Conservation (phyloP, 2,329 filamentous ascomycete species). For the Cercospora sesami region DNA sequence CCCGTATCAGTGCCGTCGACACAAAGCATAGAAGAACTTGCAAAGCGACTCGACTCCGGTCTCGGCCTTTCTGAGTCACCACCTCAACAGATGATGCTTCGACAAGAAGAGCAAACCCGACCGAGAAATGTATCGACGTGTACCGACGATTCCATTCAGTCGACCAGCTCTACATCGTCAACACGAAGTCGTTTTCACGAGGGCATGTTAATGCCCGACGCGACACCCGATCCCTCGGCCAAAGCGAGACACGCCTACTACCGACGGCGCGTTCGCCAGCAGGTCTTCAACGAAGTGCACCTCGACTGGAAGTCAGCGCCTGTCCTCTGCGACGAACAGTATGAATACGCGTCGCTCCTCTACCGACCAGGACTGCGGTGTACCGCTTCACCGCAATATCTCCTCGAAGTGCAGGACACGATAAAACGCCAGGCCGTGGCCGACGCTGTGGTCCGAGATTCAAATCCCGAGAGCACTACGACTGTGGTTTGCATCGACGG, state of each 20-base stretch:
- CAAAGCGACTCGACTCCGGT: slow-evolving; percentile 11
- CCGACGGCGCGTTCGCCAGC: slow-evolving; percentile 20
- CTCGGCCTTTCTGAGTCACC: slow-evolving; percentile 14
- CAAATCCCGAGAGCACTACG: not conserved
- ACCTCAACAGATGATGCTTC: not conserved
- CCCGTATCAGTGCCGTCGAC: not conserved
- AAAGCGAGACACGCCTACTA: slow-evolving; percentile 13
- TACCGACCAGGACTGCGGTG: slow-evolving; percentile 24
- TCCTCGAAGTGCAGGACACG: slow-evolving; percentile 19
- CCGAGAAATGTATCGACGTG: slow-evolving; percentile 7
- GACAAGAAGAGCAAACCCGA: not conserved
- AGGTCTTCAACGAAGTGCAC: slow-evolving; percentile 23
- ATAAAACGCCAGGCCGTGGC: slow-evolving; percentile 6
- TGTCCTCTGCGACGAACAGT: slow-evolving; percentile 24
- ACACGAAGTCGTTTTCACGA: slow-evolving; percentile 1
- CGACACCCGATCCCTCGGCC: slow-evolving; percentile 9
- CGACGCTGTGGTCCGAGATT: not conserved
- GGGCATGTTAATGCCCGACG: slow-evolving; percentile 18
- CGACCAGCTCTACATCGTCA: slow-evolving; percentile 9
- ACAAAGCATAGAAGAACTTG: not conserved
- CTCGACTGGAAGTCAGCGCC: slow-evolving; percentile 31
- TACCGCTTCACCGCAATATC: slow-evolving; percentile 23
- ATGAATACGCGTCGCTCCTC: slow-evolving; percentile 19
- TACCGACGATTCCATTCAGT: slow-evolving; percentile 13
- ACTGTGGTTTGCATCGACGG: slow-evolving; percentile 20